phyloP scores from a whole-genome alignment of 495 filamentous ascomycete species.

The Lophiotrema nucula region DNA sequence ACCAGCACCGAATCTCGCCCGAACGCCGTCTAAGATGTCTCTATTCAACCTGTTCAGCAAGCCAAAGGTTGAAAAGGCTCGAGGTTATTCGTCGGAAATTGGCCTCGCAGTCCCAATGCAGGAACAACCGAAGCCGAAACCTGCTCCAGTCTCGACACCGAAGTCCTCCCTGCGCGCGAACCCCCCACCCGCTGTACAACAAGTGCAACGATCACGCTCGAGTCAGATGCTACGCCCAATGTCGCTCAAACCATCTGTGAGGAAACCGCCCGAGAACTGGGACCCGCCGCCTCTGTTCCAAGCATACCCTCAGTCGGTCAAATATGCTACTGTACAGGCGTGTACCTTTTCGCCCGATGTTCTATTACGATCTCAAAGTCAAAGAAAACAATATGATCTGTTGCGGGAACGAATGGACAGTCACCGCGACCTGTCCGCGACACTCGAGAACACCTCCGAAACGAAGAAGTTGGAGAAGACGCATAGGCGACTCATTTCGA shows the following conservation, averaged over 20 bases:
- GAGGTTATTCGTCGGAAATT: conserved; percentile 40
- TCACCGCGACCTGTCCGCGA: conserved; percentile 38
- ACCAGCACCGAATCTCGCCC: conserved; percentile 28
- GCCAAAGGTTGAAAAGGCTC: conserved; percentile 44
- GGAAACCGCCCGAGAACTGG: conserved; percentile 48
- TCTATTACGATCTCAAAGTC: conserved; percentile 62
- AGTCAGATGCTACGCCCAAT: conserved; percentile 21
- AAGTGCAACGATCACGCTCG: conserved; percentile 18
- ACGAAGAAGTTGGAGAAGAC: conserved; percentile 31
- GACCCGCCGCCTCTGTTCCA: conserved; percentile 82
- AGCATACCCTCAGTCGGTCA: conserved; percentile 81
- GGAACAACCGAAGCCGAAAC: conserved; percentile 14
- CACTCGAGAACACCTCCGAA: conserved; percentile 36
- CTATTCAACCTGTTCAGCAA: conserved; percentile 45
- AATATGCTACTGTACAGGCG: conserved; percentile 52
- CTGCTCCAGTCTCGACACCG: conserved; percentile 9
- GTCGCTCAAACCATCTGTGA: conserved; percentile 16
- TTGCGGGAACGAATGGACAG: conserved; percentile 44
- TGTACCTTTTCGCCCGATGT: conserved; percentile 54
- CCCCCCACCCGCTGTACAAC: conserved; percentile 15
- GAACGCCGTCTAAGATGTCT: conserved; percentile 41
- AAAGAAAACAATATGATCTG: conserved; percentile 46
- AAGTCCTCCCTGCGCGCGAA: conserved; percentile 28
- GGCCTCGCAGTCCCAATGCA: conserved; percentile 35
- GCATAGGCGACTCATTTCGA: conserved; percentile 46